A percentile compares a stretch with the other conserved stretches of the same genome.
Conservation (phyloP, 371 early-diverging fungal species). For the Phascolomyces articulosus region DNA sequence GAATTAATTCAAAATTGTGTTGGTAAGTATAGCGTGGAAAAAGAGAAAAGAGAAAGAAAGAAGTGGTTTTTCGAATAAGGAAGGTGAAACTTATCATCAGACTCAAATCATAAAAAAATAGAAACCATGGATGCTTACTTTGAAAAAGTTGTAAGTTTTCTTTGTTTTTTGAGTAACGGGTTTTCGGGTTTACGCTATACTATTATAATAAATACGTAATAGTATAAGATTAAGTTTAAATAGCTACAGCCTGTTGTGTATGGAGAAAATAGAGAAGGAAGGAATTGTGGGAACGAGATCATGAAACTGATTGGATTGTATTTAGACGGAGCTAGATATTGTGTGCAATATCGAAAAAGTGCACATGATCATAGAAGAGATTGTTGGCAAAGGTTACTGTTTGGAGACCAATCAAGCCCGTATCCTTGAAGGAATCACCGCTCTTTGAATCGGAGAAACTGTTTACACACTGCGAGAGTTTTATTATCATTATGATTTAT, state of each 20-base stretch:
- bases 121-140: conserved; percentile 46
- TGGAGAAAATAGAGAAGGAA: background rate
- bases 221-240: too few relatives aligned
- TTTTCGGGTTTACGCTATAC: too few relatives aligned
- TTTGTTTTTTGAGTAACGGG: too few relatives aligned
- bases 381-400: conserved; percentile 43
- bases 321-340: conserved; percentile 53
- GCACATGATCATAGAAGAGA: conserved; percentile 54
- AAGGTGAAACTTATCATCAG: background rate
- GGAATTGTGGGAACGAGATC: background rate
- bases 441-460: background rate
- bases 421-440: conserved; percentile 6
- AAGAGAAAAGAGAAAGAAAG: conserved; percentile 6
- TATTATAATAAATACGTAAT: too few relatives aligned
- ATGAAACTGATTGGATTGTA: conserved; percentile 6
- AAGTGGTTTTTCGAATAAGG: background rate
- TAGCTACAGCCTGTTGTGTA: too few relatives aligned
- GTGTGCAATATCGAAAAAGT: conserved; percentile 53
- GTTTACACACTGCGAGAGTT: too few relatives aligned
- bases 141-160: conserved; percentile 44
- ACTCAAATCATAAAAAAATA: conserved; percentile 10
- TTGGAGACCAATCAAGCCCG: conserved; percentile 32
- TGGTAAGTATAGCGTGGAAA: conserved; percentile 40
- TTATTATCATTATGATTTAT: too few relatives aligned
- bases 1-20: conserved; percentile 53